A percentile compares a stretch with the other conserved stretches of the same genome.
Evolutionary conservation across 2,329 filamentous ascomycete species (phyloP).

Genomic region (Fusarium zealandicum): DNA sequence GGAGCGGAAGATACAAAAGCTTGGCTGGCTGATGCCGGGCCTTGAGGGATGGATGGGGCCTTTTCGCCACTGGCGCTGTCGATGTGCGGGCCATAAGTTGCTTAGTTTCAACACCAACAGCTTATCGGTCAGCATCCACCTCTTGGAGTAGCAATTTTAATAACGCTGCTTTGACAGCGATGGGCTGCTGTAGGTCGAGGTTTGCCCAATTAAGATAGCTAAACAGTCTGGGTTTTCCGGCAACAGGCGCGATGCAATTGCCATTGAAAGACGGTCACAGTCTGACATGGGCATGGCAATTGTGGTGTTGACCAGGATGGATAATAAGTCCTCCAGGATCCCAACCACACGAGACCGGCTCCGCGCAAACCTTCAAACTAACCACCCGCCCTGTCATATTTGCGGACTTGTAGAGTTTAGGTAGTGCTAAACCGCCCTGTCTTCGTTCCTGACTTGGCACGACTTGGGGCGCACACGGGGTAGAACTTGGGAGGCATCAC

Average conservation of each 20-base stretch:
- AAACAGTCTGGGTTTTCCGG: not conserved
- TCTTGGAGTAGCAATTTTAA: not conserved
- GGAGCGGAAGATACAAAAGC: slow-evolving; percentile 19
- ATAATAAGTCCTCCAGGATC: slow-evolving; percentile 26
- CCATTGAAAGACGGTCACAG: not conserved
- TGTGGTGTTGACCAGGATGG: slow-evolving; percentile 10
- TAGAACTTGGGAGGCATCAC: not conserved
- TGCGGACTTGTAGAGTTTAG: slow-evolving; percentile 5
- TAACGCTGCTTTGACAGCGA: not conserved
- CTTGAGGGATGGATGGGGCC: slow-evolving; percentile 7
- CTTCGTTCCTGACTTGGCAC: slow-evolving; percentile 18
- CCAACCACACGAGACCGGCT: slow-evolving; percentile 23
- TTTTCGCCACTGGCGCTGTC: slow-evolving; percentile 22
- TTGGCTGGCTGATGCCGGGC: slow-evolving; percentile 2
- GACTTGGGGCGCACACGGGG: not conserved
- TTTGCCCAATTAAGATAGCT: not conserved
- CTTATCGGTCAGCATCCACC: not conserved
- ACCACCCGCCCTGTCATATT: not conserved
- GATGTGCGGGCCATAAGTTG: slow-evolving; percentile 1
- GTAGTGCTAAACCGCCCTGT: slow-evolving; percentile 24
- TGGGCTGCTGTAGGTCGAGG: no score
- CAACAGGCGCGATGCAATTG: not conserved
- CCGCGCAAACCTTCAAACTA: slow-evolving; percentile 5
- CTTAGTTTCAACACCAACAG: slow-evolving; percentile 2
- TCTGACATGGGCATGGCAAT: not conserved